Base-by-base conservation (phyloP, 495 filamentous ascomycete species). In the Amorphotheca resinae region DNA sequence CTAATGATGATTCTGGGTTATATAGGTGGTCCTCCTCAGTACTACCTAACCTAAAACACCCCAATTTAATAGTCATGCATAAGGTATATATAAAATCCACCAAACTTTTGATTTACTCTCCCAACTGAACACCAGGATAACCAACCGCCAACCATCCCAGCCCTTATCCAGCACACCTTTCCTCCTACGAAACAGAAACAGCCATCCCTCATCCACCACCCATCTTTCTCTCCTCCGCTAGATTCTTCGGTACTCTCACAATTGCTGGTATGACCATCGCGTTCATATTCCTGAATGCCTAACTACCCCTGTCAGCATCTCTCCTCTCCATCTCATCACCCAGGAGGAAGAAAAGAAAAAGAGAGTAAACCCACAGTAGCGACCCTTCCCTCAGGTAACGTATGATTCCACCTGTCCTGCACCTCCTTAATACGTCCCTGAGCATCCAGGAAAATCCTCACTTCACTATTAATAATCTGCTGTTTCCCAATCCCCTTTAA, bases 261-360 rank as follows among this genome's bases (percentile, higher is more conserved):
- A 76, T 55, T 18, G 62, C 64, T 2, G 72, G 74, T 6, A 79
- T 71, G 12, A 64, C 68, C 1, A 69, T 61, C 3, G 72, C 59
- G 40, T 76, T 77, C 22, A 76, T 53, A 43, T 70, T 67, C 23
- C 73, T 65, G 55, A 77, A 69, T 22, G 65, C 67, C 73, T 79
- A 46, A 18, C 35, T n/a, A 43, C 50, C 60, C 45, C 53, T 58
- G 50, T 52, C 56, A 62, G 21, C 49, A 38, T 56, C 48, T 37
- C 33, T 47, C 59, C 42, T 56, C 44, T 51, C 59, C 60, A 17
- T 14, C 22, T 8, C 15, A 30, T 1, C 15, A 33, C 31, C 25
- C 39, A 42, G n/a, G n/a, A n/a, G n/a, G n/a, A n/a, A n/a, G n/a
- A n/a, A 36, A 48, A 26, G 9, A 30, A 14, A 23, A 21, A 26